phyloP scores from a whole-genome alignment of 2,329 filamentous ascomycete species.

The Microcyclosporella mali region DNA sequence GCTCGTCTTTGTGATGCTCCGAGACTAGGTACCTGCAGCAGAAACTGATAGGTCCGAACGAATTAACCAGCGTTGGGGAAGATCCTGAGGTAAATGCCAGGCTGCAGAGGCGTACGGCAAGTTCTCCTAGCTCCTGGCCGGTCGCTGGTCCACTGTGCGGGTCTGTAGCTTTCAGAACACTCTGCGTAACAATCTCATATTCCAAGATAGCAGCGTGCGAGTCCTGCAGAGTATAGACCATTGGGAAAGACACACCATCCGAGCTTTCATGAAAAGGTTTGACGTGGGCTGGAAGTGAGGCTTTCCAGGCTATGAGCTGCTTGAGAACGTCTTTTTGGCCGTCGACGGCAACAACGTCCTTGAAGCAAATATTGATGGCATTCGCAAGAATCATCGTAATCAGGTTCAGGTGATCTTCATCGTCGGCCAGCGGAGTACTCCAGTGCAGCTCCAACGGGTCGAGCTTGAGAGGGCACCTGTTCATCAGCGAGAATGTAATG shows the following conservation, averaged over 20 bases:
- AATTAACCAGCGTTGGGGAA: slow-evolving; percentile 9
- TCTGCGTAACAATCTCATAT: slow-evolving; percentile 5
- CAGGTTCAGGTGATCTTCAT: slow-evolving; percentile 6
- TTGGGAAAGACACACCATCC: neutral
- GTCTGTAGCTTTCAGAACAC: neutral
- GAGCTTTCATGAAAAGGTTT: slow-evolving; percentile 2
- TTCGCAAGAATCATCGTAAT: slow-evolving; percentile 3
- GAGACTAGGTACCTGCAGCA: slow-evolving; percentile 3
- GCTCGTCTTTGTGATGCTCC: slow-evolving; percentile 1
- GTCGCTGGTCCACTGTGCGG: neutral
- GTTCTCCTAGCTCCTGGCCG: neutral
- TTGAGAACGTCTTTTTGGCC: neutral
- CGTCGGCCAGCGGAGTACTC: neutral
- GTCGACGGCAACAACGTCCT: neutral
- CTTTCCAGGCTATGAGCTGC: neutral
- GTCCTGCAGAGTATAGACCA: slow-evolving; percentile 4
- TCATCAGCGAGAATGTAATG: slow-evolving; percentile 7
- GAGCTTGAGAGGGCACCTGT: slow-evolving; percentile 5
- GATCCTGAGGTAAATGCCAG: slow-evolving; percentile 5
- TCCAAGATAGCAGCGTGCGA: slow-evolving; percentile 3
- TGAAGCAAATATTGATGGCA: slow-evolving; percentile 2
- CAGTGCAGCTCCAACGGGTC: slow-evolving; percentile 1
- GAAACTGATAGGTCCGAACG: slow-evolving; percentile 9
- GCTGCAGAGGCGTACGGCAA: slow-evolving; percentile 6
- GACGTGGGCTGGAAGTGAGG: neutral